phyloP scores from a whole-genome alignment of 2,329 filamentous ascomycete species.

The Ceratocystis alfenasii region DNA sequence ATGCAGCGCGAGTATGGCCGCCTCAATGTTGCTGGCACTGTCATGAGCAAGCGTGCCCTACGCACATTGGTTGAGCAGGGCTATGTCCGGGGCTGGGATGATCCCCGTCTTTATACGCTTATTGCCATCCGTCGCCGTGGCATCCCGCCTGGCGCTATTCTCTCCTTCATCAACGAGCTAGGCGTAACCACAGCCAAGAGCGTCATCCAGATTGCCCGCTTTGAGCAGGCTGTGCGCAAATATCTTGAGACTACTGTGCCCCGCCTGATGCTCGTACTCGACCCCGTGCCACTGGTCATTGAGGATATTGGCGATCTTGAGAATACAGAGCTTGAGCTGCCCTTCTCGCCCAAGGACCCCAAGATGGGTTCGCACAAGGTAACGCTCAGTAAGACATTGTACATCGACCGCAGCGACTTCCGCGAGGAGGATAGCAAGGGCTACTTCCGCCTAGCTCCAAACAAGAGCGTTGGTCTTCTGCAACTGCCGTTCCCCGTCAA shows the following conservation, averaged over 20 bases:
- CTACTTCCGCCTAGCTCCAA: slow-evolving; percentile 70
- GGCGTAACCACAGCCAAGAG: slow-evolving; percentile 75
- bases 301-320: slow-evolving; percentile 64
- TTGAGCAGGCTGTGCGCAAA: slow-evolving; percentile 72
- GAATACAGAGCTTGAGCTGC: slow-evolving; percentile 49
- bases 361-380: slow-evolving; percentile 50
- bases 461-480: slow-evolving; percentile 63
- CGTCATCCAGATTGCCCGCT: slow-evolving; percentile 67
- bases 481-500: slow-evolving; percentile 60
- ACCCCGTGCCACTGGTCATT: slow-evolving; percentile 72
- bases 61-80: slow-evolving; percentile 64
- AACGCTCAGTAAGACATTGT: slow-evolving; percentile 62
- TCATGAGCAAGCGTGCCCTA: slow-evolving; percentile 78
- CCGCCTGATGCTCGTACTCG: slow-evolving; percentile 76
- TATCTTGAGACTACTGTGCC: slow-evolving; percentile 84
- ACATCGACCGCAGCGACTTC: slow-evolving; percentile 76
- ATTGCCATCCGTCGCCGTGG: slow-evolving; percentile 74
- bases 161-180: slow-evolving; percentile 82
- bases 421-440: slow-evolving; percentile 60
- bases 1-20: slow-evolving; percentile 77
- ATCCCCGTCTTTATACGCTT: slow-evolving; percentile 78
- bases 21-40: slow-evolving; percentile 64
- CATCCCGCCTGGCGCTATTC: slow-evolving; percentile 74
- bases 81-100: slow-evolving; percentile 80
- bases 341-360: slow-evolving; percentile 73